phyloP scores from a whole-genome alignment of 2,329 filamentous ascomycete species.

The Phialophora verrucosa region DNA sequence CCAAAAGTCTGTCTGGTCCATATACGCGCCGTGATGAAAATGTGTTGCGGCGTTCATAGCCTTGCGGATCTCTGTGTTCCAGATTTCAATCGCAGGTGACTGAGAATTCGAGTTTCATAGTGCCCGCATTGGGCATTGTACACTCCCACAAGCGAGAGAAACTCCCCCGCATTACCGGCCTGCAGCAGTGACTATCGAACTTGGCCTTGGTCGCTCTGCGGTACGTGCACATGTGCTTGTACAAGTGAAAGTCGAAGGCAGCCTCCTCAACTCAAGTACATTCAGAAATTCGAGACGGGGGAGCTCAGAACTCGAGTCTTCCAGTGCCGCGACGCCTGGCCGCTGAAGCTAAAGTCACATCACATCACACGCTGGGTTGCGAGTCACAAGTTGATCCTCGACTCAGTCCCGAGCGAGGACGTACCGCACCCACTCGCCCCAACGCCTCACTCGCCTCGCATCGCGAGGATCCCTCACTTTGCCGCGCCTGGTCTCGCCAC shows the following conservation, averaged over 20 bases:
- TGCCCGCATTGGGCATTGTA: slow-evolving; percentile 17
- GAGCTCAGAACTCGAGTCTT: background rate
- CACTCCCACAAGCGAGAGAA: slow-evolving; percentile 13
- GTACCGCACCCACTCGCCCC: slow-evolving; percentile 14
- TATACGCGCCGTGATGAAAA: slow-evolving; percentile 16
- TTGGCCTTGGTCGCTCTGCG: slow-evolving; percentile 12
- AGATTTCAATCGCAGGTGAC: slow-evolving; percentile 12
- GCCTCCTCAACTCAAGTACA: background rate
- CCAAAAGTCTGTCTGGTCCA: slow-evolving; percentile 8
- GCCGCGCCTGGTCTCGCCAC: slow-evolving; percentile 2
- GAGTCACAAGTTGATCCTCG: slow-evolving; percentile 20
- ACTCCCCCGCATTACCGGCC: slow-evolving; percentile 18
- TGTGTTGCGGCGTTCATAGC: slow-evolving; percentile 15
- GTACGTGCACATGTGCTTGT: slow-evolving; percentile 10
- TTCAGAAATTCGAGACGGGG: background rate
- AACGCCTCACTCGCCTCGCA: slow-evolving; percentile 23
- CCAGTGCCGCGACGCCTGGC: slow-evolving; percentile 12
- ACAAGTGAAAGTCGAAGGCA: background rate
- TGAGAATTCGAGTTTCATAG: slow-evolving; percentile 12
- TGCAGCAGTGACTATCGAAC: slow-evolving; percentile 13
- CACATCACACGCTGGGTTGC: slow-evolving; percentile 17
- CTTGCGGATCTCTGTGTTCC: slow-evolving; percentile 17
- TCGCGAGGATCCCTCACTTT: slow-evolving; percentile 20
- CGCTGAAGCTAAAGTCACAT: slow-evolving; percentile 17
- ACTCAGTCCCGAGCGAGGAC: slow-evolving; percentile 11